Base-by-base conservation (phyloP, 805 yeast species). In the Hanseniaspora occidentalis region DNA sequence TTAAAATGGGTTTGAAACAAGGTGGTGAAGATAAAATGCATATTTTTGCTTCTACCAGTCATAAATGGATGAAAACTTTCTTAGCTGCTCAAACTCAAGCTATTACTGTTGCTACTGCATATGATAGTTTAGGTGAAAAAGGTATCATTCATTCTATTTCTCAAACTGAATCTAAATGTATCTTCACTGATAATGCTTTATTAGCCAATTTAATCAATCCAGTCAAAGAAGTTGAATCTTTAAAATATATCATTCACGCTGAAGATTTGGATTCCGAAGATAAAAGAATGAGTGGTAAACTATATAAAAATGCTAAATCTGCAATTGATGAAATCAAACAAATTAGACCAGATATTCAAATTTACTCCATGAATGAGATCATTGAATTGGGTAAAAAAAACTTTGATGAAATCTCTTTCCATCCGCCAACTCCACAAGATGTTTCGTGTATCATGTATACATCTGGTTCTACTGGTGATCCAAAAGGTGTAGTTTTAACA, bases 91-190 rank as follows among this genome's bases (percentile, higher is more conserved):
- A 75, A 51, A 67, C 86, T 39, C 96, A 85, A 61, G 64, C 72
- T 38, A 79, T 92, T 45, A 83, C 97, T 19, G 71, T 82, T 43
- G 97, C 86, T 31, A 92, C 98, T 13, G 97, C 98, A 29, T 92
- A 92, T 61, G 96, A 88, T 60, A 85, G 96, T 34, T 69, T 88
- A 49, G 96, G 96, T 43, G 94, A 85, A 61, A 70, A 71, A 27
- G 95, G 95, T 19, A 70, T 88, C 54, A 80, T 79, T 43, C 94
- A 82, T 62, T 86, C 96, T 2, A 69, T 92, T 54, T 69, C 72
- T 31, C 84, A 88, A 64, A 85, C 97, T 3, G 83, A 70, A 37
- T 75, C 95, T 21, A 68, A 62, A 40, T 94, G 79, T 18, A 68
- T 92, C 44, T 85, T 81, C 62, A 82, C 95, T 36, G 97, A 92